phyloP scores from a whole-genome alignment of 305 asterid species.

The Solanum hybrid region DNA sequence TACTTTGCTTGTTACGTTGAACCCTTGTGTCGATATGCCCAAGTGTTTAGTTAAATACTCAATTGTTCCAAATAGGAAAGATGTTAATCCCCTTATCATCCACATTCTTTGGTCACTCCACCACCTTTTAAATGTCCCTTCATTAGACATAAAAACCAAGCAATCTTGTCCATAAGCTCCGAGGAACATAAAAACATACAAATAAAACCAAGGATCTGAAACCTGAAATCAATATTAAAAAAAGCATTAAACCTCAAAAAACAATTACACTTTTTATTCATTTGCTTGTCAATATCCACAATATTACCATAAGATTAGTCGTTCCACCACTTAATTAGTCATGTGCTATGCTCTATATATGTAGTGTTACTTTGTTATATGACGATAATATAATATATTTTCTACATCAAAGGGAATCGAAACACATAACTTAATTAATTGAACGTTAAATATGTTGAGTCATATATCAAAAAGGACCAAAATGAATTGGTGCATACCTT shows the following conservation, averaged over 20 bases:
- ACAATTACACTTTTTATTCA: neutral
- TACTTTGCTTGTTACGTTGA: constrained; percentile 72
- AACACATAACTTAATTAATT: neutral
- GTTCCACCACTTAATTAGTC: neutral
- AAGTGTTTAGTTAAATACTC: constrained; percentile 37
- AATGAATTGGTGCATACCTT: constrained; percentile 36
- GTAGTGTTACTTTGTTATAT: neutral
- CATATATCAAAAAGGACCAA: neutral
- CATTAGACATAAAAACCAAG: constrained; percentile 34
- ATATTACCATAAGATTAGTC: neutral
- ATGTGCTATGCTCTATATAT: neutral
- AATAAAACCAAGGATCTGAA: constrained; percentile 32
- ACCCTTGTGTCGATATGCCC: constrained; percentile 57
- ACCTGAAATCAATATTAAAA: constrained; percentile 16
- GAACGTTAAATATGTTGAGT: neutral
- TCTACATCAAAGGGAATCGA: neutral
- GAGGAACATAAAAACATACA: constrained; percentile 46
- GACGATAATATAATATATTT: neutral
- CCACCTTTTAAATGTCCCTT: constrained; percentile 50
- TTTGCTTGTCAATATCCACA: neutral
- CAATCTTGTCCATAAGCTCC: constrained; percentile 72
- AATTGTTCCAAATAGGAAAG: constrained; percentile 27
- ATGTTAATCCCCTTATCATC: constrained; percentile 43
- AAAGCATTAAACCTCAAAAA: neutral
- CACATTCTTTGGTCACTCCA: constrained; percentile 87